Evolutionary conservation across 306 rosid genomes (phyloP).

Genomic region (Argentina anserina): DNA sequence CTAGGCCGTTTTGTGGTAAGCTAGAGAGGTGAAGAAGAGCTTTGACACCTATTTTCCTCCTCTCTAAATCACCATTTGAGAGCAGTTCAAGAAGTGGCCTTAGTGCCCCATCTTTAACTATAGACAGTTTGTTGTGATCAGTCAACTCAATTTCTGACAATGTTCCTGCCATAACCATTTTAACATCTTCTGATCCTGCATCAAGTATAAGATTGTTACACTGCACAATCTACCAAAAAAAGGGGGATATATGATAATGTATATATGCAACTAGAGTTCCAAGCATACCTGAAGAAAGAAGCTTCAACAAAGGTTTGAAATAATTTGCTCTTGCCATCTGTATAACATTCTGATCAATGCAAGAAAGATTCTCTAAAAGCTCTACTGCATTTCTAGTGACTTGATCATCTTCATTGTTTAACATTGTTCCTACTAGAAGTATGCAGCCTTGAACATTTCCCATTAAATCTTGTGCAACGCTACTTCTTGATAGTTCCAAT

Average conservation of each 20-base stretch:
- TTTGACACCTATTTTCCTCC: conserved; percentile 41
- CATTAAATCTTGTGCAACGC: conserved; percentile 31
- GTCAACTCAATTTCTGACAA: conserved; percentile 51
- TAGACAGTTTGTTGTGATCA: conserved; percentile 44
- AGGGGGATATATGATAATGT: background rate
- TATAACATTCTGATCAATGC: conserved; percentile 52
- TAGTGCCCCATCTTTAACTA: conserved; percentile 48
- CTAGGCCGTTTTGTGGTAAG: conserved; percentile 53
- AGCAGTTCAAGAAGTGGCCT: conserved; percentile 54
- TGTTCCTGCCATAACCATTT: conserved; percentile 44
- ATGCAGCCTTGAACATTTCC: conserved; percentile 71
- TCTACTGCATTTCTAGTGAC: conserved; percentile 47
- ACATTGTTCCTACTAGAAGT: conserved; percentile 56
- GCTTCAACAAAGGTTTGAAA: conserved; percentile 55
- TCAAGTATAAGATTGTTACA: conserved; percentile 7
- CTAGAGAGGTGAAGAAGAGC: conserved; percentile 49
- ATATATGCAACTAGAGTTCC: background rate
- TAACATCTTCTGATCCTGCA: conserved; percentile 44
- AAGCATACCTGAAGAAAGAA: conserved; percentile 61
- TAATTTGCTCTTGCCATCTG: conserved; percentile 72
- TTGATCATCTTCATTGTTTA: conserved; percentile 46
- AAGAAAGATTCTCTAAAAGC: conserved; percentile 55
- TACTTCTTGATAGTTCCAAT: conserved; percentile 49
- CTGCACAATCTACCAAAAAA: background rate
- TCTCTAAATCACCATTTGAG: conserved; percentile 36